A percentile compares a stretch with the other conserved stretches of the same genome.
Evolutionary conservation across 2,329 filamentous ascomycete species (phyloP).

Genomic region (Cordyceps fumosorosea): DNA sequence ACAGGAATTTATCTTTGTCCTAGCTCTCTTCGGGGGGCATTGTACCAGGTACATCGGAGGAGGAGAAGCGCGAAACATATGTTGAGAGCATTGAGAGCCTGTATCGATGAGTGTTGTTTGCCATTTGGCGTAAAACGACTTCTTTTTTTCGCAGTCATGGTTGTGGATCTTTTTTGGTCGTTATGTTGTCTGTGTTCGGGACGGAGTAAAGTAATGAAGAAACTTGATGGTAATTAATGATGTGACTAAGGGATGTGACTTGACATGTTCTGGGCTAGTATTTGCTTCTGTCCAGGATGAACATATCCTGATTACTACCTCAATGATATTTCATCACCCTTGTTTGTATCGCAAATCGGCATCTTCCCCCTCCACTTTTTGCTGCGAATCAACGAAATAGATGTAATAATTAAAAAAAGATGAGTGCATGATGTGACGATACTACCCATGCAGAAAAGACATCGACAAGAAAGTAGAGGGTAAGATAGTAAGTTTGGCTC

Average conservation of each 20-base stretch:
- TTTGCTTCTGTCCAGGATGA: no score
- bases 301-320: no score
- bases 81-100: background rate
- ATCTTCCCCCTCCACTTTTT: background rate
- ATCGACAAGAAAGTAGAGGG: conserved; percentile 13
- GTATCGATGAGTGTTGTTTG: background rate
- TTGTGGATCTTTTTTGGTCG: background rate
- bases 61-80: background rate
- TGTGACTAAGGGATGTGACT: no score
- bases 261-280: no score
- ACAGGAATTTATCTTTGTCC: background rate
- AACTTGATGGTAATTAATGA: background rate
- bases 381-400: background rate
- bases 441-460: conserved; percentile 6
- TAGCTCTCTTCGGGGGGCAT: background rate
- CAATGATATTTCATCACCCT: no score
- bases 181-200: background rate
- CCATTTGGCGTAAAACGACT: no score
- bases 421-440: conserved; percentile 6
- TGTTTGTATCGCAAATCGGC: no score
- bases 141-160: background rate
- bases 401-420: conserved; percentile 14
- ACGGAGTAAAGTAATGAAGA: conserved; percentile 1
- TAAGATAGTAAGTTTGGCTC: background rate
- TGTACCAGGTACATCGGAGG: background rate